Evolutionary conservation across 495 filamentous ascomycete species (phyloP).

Genomic region (Rostrohypoxylon terebratum): DNA sequence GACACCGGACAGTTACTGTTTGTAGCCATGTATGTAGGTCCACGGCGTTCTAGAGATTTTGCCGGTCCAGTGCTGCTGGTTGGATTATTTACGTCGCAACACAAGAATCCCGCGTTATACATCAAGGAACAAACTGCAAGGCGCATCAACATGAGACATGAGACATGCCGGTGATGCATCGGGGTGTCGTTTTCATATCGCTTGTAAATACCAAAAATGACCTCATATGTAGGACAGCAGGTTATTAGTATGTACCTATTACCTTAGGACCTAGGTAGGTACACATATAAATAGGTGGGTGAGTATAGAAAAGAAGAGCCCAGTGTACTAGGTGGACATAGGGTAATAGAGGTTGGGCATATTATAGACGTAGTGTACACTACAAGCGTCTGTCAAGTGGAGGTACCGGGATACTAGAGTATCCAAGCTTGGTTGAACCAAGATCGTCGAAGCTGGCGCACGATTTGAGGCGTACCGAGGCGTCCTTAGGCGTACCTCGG

Average conservation of each 20-base stretch:
- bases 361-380: too few relatives aligned
- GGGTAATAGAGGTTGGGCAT: neutral
- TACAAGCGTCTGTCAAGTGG: constrained; percentile 38
- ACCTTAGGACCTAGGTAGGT: too few relatives aligned
- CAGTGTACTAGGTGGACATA: neutral
- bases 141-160: constrained; percentile 17
- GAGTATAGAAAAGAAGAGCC: too few relatives aligned
- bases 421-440: constrained; percentile 37
- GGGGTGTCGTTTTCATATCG: constrained; percentile 4
- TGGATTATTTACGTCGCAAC: constrained; percentile 35
- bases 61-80: constrained; percentile 6
- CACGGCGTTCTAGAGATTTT: neutral
- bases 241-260: neutral
- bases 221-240: constrained; percentile 20
- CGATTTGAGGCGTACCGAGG: constrained; percentile 29
- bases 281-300: too few relatives aligned
- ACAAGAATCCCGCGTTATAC: constrained; percentile 8
- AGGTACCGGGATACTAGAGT: constrained; percentile 32
- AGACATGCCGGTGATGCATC: constrained; percentile 23
- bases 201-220: constrained; percentile 13
- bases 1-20: constrained; percentile 4
- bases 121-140: neutral
- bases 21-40: neutral
- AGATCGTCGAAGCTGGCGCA: constrained; percentile 38
- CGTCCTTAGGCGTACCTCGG: constrained; percentile 22